Evolutionary conservation across 352 stramenopile genomes (phyloP), one percentile per base, ranked within the genome.

Genomic region (Phytopythium ostracodes): DNA sequence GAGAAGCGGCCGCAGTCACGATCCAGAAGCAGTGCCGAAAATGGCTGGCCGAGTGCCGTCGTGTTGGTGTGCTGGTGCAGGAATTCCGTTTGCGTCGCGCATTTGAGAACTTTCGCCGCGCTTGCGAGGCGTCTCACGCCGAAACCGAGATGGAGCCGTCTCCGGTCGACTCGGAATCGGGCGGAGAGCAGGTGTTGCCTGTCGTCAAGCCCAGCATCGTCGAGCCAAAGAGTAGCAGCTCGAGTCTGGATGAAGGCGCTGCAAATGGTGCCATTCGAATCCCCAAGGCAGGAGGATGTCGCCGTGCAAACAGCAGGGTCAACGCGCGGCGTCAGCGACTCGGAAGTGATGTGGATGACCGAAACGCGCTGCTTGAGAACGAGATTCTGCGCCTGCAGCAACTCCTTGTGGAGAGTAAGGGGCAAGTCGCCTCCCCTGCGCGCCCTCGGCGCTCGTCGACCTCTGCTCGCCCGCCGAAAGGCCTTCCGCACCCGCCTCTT

Each of bases 311-410:
- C 62, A 58, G 36, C 44, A 40, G 46, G 49, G 35, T 11, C n/a
- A 35, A 29, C 51, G 51, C 4, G 20, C 57, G 18, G 50, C 62
- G 54, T 4, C 54, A 50, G 68, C 64, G 53, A 50, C 38, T 62
- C 50, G 65, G 67, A 56, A 75, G 56, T 54, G 67, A 63, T 12
- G 56, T 70, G 15, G 67, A 83, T 5, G 65, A 81, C 9, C 77
- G 80, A 18, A 88, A 86, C 56, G 66, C 59, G 8, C 42, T 79
- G 25, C 59, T 91, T 6, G 81, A 89, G 54, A 76, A 77, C 57
- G 84, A 92, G 61, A 91, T 92, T 43, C 57, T 91, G 63, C 81
- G 84, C 12, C 71, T 92, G n/a, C 81, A 91, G 61, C 73, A 88
- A 35, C 77, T 92, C 66, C 78, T 92, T 17, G 59, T 85, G 12